Percentiles rank a stretch among this genome's conserved stretches.
These are phyloP conservation scores for Botryotinia globosa DNA, from an alignment of 2,329 filamentous ascomycete species.

Conservation along the genomic window DNA sequence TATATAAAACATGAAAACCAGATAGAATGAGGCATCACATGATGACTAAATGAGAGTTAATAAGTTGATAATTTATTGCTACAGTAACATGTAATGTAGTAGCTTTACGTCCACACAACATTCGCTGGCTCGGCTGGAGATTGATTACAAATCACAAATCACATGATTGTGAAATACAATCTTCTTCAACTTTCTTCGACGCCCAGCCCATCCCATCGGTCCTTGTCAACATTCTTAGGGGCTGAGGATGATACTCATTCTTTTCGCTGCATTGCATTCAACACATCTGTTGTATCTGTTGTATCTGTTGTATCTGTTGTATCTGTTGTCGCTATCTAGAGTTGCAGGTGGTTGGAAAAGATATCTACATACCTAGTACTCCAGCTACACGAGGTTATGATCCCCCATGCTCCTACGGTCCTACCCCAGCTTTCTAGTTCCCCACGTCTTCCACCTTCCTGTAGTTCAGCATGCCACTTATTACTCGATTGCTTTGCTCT, in stretches of 20 bases:
- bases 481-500: not conserved
- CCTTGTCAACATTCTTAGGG: not conserved
- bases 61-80: no score
- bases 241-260: no score
- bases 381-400: not conserved
- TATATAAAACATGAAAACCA: not conserved
- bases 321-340: not conserved
- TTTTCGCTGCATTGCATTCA: no score
- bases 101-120: not conserved
- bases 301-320: no score
- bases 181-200: not conserved
- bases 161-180: not conserved
- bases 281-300: no score
- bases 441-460: slow-evolving; percentile 5
- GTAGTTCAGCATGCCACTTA: not conserved
- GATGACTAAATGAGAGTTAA: not conserved
- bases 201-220: no score
- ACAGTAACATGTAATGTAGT: no score
- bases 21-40: not conserved
- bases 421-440: slow-evolving; percentile 9
- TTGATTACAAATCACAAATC: not conserved
- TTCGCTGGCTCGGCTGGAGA: no score
- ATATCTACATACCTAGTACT: no score
- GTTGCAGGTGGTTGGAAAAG: not conserved
- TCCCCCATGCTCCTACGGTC: not conserved